Evolutionary conservation across 2,329 filamentous ascomycete species (phyloP).

Genomic region (Ilyonectria sp.): DNA sequence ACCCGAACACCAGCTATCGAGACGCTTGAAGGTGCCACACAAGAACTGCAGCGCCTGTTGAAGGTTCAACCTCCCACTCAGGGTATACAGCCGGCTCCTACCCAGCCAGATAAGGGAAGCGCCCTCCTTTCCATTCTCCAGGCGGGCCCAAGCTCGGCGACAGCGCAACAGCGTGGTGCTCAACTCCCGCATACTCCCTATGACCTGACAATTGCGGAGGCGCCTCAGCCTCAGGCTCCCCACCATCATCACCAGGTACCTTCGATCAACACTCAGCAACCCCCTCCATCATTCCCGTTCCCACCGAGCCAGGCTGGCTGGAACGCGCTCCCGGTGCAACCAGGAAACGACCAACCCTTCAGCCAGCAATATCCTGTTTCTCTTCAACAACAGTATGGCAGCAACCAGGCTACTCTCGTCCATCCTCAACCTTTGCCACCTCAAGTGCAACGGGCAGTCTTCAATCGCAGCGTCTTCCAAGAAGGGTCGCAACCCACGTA

Average conservation of each 20-base stretch:
- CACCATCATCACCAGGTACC: slow-evolving; percentile 66
- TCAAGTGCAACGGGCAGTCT: slow-evolving; percentile 68
- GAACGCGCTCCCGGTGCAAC: slow-evolving; percentile 33
- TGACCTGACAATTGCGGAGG: slow-evolving; percentile 66
- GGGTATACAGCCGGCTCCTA: slow-evolving; percentile 57
- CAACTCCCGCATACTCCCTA: slow-evolving; percentile 66
- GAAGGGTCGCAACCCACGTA: slow-evolving; percentile 41
- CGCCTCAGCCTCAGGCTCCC: slow-evolving; percentile 69
- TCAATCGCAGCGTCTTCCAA: slow-evolving; percentile 56
- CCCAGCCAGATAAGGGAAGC: slow-evolving; percentile 62
- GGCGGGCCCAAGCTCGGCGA: slow-evolving; percentile 41
- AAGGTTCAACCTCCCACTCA: slow-evolving; percentile 69
- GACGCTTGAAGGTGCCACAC: slow-evolving; percentile 65
- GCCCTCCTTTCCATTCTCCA: slow-evolving; percentile 70
- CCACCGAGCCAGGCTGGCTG: slow-evolving; percentile 40
- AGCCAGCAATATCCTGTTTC: slow-evolving; percentile 36
- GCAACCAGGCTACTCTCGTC: slow-evolving; percentile 45
- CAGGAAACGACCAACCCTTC: slow-evolving; percentile 33
- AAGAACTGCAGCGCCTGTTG: slow-evolving; percentile 68
- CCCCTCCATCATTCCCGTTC: slow-evolving; percentile 52
- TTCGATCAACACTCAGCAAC: slow-evolving; percentile 47
- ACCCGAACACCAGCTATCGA: slow-evolving; percentile 58
- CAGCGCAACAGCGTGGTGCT: slow-evolving; percentile 34
- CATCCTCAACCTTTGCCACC: slow-evolving; percentile 69
- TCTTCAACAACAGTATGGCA: slow-evolving; percentile 43